Percentiles rank a stretch among this genome's conserved stretches.
phyloP scores from a whole-genome alignment of 2,329 filamentous ascomycete genomes.

The Coniella lustricola region DNA sequence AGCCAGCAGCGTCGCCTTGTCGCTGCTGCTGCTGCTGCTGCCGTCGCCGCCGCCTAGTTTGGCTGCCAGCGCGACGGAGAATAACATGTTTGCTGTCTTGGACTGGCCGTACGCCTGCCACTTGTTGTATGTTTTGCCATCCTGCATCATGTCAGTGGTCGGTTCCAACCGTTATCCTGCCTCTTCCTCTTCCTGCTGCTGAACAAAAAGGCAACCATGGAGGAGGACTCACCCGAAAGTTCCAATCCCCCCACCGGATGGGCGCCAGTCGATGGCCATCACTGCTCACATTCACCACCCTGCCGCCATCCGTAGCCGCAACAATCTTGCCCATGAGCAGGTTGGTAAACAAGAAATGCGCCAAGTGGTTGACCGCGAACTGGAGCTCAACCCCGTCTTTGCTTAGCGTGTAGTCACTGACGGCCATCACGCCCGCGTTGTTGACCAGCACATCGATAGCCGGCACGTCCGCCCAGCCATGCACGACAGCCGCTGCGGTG shows the following conservation, averaged over 20 bases:
- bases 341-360: conserved; percentile 40
- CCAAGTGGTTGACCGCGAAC: conserved; percentile 38
- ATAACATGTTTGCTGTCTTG: conserved; percentile 25
- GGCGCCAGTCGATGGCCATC: conserved; percentile 24
- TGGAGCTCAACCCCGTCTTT: conserved; percentile 37
- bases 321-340: conserved; percentile 37
- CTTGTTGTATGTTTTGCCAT: conserved; percentile 6
- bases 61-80: conserved; percentile 18
- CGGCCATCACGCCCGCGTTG: conserved; percentile 16
- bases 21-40: no score
- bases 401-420: conserved; percentile 27
- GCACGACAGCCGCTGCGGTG: conserved; percentile 27
- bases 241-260: conserved; percentile 28
- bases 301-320: conserved; percentile 21
- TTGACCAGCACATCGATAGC: conserved; percentile 8
- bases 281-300: conserved; percentile 37
- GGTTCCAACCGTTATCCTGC: no score
- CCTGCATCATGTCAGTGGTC: background rate
- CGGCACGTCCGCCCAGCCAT: conserved; percentile 16
- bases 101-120: conserved; percentile 23
- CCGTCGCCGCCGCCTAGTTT: conserved; percentile 11
- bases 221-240: background rate
- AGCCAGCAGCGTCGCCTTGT: no score
- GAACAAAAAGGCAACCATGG: background rate
- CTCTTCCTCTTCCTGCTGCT: no score